These are phyloP conservation scores for Mitragyna speciosa DNA, from an alignment of 257 asterid species.

Conservation along the genomic window DNA sequence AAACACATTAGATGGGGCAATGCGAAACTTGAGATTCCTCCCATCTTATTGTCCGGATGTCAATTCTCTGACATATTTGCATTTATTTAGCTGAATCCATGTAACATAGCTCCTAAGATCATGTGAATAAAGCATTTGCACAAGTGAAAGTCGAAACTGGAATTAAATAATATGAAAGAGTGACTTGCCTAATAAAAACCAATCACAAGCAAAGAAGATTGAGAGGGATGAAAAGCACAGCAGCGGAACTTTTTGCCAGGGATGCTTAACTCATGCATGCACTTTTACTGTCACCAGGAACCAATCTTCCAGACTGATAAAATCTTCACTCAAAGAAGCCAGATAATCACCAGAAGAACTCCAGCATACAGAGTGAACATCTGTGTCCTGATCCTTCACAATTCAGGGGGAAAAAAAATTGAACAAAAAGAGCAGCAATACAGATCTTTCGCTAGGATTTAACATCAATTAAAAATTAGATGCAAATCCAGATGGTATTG, in stretches of 20 bases:
- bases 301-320: constrained; percentile 39
- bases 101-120: neutral
- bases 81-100: neutral
- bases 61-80: neutral
- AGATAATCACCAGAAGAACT: constrained; percentile 34
- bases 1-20: neutral
- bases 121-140: neutral
- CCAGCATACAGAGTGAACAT: constrained; percentile 39
- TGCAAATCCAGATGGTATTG: neutral
- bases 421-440: neutral
- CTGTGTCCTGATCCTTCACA: constrained; percentile 33
- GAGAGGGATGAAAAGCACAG: constrained; percentile 32
- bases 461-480: neutral
- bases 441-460: neutral
- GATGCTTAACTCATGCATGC: constrained; percentile 34
- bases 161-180: neutral
- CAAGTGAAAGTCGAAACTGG: neutral
- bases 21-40: neutral
- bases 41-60: neutral
- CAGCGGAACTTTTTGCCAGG: constrained; percentile 32
- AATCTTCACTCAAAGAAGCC: constrained; percentile 41
- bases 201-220: constrained; percentile 28
- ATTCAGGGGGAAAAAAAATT: neutral
- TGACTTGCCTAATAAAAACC: constrained; percentile 35
- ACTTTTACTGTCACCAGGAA: constrained; percentile 26